Percentiles rank a stretch among this genome's conserved stretches.
Evolutionary conservation across 306 rosid species (phyloP).

Genomic region (Amphicarpaea edgeworthii): DNA sequence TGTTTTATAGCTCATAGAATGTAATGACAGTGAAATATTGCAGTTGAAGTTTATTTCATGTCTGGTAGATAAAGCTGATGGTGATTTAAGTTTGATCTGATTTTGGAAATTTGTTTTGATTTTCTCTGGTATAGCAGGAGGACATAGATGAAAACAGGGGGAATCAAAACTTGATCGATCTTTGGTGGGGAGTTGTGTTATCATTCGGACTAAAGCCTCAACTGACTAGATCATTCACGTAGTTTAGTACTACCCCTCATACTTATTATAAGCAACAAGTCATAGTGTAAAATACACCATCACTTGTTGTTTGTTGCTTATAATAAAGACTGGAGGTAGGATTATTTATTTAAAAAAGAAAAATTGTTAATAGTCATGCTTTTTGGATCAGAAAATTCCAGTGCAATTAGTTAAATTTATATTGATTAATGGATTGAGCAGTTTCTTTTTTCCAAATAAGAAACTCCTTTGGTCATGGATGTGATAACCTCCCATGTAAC

Average conservation of each 20-base stretch:
- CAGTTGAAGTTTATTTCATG: neutral
- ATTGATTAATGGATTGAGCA: too few relatives aligned
- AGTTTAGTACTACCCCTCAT: too few relatives aligned
- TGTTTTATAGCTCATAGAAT: neutral
- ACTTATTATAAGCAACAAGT: too few relatives aligned
- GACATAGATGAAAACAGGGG: neutral
- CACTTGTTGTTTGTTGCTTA: too few relatives aligned
- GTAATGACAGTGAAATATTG: neutral
- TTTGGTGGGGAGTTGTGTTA: neutral
- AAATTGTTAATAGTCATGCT: slow-evolving; percentile 1
- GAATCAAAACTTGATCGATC: neutral
- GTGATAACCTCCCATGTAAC: neutral
- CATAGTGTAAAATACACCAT: too few relatives aligned
- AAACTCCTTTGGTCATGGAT: neutral
- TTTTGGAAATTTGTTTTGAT: neutral
- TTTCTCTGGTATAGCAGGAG: neutral
- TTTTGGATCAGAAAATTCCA: slow-evolving; percentile 19
- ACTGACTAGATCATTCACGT: neutral
- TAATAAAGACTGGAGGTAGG: too few relatives aligned
- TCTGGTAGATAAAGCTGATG: neutral
- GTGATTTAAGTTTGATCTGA: slow-evolving; percentile 12
- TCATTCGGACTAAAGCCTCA: slow-evolving; percentile 1
- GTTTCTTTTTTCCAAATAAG: neutral
- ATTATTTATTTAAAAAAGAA: neutral
- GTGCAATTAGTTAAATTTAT: neutral